Percentiles rank a stretch among this genome's conserved stretches.
Evolutionary conservation across 106 monocot genomes (phyloP).

Genomic region (Apostasia shenzhenica): DNA sequence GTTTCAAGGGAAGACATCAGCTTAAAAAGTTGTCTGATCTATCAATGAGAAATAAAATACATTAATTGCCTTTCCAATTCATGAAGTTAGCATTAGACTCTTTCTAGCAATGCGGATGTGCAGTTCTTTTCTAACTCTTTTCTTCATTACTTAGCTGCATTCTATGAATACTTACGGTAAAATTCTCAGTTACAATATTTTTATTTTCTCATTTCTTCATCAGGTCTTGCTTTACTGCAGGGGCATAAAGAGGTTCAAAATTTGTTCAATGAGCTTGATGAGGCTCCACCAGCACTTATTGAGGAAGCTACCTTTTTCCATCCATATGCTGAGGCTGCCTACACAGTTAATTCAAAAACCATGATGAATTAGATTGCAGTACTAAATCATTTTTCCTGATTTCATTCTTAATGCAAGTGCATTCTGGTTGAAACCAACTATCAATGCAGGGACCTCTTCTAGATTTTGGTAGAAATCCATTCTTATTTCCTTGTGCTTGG

Average conservation of each 20-base stretch:
- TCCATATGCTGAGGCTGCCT: slow-evolving; percentile 92
- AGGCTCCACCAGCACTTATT: slow-evolving; percentile 47
- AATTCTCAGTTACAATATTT: too few relatives aligned
- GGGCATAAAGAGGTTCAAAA: slow-evolving; percentile 31
- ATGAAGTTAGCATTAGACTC: too few relatives aligned
- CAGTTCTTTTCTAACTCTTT: too few relatives aligned
- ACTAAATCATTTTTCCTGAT: too few relatives aligned
- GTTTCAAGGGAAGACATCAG: too few relatives aligned
- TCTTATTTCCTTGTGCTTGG: slow-evolving; percentile 90
- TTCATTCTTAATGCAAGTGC: not conserved
- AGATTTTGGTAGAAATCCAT: slow-evolving; percentile 91
- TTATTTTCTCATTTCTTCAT: not conserved
- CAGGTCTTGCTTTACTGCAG: slow-evolving; percentile 84
- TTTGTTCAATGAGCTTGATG: slow-evolving; percentile 29
- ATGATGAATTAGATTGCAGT: not conserved
- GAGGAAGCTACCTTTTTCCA: slow-evolving; percentile 61
- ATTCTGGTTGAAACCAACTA: not conserved
- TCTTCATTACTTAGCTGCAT: too few relatives aligned
- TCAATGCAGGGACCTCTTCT: slow-evolving; percentile 70
- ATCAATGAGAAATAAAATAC: too few relatives aligned
- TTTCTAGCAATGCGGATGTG: too few relatives aligned
- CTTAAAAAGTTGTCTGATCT: too few relatives aligned
- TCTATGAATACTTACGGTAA: too few relatives aligned
- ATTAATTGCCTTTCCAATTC: too few relatives aligned
- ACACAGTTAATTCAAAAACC: slow-evolving; percentile 52